Conservation (phyloP, 495 filamentous ascomycete genomes). For the Neurospora discreta region DNA sequence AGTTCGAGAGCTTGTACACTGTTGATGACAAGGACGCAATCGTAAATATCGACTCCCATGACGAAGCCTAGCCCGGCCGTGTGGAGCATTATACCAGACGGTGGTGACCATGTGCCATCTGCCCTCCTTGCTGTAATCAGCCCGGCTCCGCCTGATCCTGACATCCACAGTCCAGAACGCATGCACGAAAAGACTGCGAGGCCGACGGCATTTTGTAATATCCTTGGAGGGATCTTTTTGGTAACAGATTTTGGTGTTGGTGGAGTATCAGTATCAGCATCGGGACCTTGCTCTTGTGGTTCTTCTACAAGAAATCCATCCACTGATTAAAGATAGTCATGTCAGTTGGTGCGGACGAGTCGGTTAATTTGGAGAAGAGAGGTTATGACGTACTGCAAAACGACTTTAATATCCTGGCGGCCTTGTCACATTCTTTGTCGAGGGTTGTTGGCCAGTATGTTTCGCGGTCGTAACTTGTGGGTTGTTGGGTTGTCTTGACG, state of each 20-base stretch:
- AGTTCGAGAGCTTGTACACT: constrained; percentile 66
- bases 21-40: constrained; percentile 86
- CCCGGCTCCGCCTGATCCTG: constrained; percentile 77
- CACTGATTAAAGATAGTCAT: constrained; percentile 12
- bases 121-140: constrained; percentile 68
- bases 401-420: constrained; percentile 68
- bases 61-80: constrained; percentile 80
- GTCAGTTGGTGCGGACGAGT: background rate
- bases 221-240: constrained; percentile 73
- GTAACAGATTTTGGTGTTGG: constrained; percentile 40
- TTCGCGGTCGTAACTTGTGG: constrained; percentile 40
- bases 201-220: constrained; percentile 76
- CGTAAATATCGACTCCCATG: constrained; percentile 85
- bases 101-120: constrained; percentile 80
- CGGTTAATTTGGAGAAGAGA: background rate
- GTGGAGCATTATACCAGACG: constrained; percentile 78
- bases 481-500: constrained; percentile 33
- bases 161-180: constrained; percentile 84
- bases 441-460: constrained; percentile 72
- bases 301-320: constrained; percentile 37
- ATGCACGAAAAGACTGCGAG: constrained; percentile 88
- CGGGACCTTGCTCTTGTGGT: constrained; percentile 7
- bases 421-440: constrained; percentile 79
- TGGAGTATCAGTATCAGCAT: constrained; percentile 20
- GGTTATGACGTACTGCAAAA: constrained; percentile 52